Conservation (phyloP, 192 early-diverging fungal species). For the Dimargaris verticillata region DNA sequence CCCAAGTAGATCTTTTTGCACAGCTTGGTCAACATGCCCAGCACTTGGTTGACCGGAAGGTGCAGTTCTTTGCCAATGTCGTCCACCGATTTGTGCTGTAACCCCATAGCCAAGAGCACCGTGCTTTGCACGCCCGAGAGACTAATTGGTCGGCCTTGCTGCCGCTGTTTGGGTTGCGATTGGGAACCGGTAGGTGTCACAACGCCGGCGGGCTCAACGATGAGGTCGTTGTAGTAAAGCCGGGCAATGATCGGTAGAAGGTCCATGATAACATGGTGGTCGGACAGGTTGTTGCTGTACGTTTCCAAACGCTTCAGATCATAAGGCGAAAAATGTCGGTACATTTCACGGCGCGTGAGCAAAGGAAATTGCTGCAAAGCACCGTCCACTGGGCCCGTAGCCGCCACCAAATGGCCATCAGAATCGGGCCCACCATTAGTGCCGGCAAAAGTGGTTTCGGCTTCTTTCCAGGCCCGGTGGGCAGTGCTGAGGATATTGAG, state of each 20-base stretch:
- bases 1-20: slow-evolving; percentile 63
- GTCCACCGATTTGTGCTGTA: slow-evolving; percentile 86
- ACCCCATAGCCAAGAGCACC: slow-evolving; percentile 69
- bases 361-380: slow-evolving; percentile 15
- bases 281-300: slow-evolving; percentile 90
- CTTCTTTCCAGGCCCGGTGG: background rate
- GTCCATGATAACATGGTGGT: slow-evolving; percentile 95
- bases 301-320: slow-evolving; percentile 91
- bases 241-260: slow-evolving; percentile 66
- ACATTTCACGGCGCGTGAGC: slow-evolving; percentile 17
- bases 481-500: slow-evolving; percentile 62
- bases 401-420: background rate
- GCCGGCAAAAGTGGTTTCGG: background rate
- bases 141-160: slow-evolving; percentile 24
- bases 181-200: background rate
- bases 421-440: background rate
- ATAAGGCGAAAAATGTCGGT: slow-evolving; percentile 45
- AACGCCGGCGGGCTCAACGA: slow-evolving; percentile 25
- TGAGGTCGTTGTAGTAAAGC: slow-evolving; percentile 58
- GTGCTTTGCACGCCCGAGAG: slow-evolving; percentile 78
- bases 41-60: slow-evolving; percentile 63
- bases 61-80: slow-evolving; percentile 75
- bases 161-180: slow-evolving; percentile 2
- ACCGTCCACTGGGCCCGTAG: background rate
- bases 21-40: slow-evolving; percentile 92